Evolutionary conservation across 805 yeast species (phyloP).

Genomic region (Saturnispora halmiae): DNA sequence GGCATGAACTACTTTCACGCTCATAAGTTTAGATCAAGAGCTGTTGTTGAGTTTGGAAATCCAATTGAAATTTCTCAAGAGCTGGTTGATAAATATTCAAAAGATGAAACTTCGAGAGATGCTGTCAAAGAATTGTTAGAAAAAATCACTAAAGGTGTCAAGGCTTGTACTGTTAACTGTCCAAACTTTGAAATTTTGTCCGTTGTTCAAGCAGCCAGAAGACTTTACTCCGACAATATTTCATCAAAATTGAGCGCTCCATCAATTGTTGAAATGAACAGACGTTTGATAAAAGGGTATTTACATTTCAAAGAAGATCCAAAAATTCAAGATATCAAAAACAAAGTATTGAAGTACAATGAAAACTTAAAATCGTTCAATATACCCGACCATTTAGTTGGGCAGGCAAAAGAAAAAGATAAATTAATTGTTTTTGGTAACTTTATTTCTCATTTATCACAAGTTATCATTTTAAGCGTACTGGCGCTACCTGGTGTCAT

Average conservation of each 20-base stretch:
- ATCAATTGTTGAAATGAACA: constrained; percentile 80
- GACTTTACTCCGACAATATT: constrained; percentile 73
- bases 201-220: constrained; percentile 85
- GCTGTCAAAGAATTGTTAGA: constrained; percentile 69
- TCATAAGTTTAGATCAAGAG: constrained; percentile 89
- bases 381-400: constrained; percentile 55
- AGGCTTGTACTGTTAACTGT: constrained; percentile 80
- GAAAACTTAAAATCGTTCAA: constrained; percentile 39
- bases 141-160: constrained; percentile 60
- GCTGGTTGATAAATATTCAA: constrained; percentile 55
- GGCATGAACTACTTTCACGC: constrained; percentile 97
- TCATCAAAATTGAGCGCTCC: constrained; percentile 68
- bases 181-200: constrained; percentile 84
- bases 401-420: constrained; percentile 28
- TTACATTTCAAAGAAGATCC: constrained; percentile 65
- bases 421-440: constrained; percentile 19
- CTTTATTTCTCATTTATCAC: constrained; percentile 26
- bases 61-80: constrained; percentile 62
- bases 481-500: constrained; percentile 83
- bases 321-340: constrained; percentile 48
- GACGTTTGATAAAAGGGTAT: constrained; percentile 79
- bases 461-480: constrained; percentile 46
- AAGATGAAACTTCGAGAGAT: constrained; percentile 52
- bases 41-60: constrained; percentile 88
- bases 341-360: constrained; percentile 64